These are phyloP conservation scores for Polymyxa betae DNA, from an alignment of 208 protist species.

Conservation along the genomic window DNA sequence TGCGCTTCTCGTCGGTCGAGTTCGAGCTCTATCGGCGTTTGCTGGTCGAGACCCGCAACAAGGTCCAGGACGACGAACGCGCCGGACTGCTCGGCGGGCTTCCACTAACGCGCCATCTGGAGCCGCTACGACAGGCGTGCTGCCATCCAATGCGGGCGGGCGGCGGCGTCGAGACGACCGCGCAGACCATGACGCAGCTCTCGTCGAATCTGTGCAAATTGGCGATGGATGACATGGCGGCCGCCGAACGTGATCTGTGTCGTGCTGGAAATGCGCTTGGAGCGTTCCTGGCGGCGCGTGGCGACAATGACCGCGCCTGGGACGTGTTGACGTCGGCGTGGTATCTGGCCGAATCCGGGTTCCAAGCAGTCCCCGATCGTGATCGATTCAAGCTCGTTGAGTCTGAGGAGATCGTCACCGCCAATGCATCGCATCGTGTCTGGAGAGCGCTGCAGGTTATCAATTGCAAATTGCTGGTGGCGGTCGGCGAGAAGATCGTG, in stretches of 20 bases:
- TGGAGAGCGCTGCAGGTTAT: background rate
- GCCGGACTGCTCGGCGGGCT: background rate
- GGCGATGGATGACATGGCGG: conserved; percentile 3
- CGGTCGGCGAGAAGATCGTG: background rate
- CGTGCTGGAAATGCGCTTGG: background rate
- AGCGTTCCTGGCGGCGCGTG: background rate
- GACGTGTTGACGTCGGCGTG: background rate
- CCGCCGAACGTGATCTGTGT: conserved; percentile 48
- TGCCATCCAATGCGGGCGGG: conserved; percentile 22
- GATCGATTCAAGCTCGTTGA: background rate
- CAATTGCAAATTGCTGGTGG: background rate
- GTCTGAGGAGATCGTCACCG: background rate
- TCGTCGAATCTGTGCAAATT: background rate
- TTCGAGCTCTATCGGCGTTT: conserved; percentile 38
- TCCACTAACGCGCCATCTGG: background rate
- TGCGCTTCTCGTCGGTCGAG: conserved; percentile 42
- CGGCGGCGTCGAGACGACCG: background rate
- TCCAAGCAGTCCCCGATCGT: background rate
- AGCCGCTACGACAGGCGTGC: conserved; percentile 49
- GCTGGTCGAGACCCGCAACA: background rate
- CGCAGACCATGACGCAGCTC: conserved; percentile 44
- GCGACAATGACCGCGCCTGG: background rate
- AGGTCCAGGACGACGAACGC: background rate
- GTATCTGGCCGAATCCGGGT: background rate
- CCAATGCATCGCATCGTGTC: conserved; percentile 7